These are phyloP conservation scores for Thermoascus crustaceus DNA, from an alignment of 2,329 filamentous ascomycete genomes.

Conservation along the genomic window DNA sequence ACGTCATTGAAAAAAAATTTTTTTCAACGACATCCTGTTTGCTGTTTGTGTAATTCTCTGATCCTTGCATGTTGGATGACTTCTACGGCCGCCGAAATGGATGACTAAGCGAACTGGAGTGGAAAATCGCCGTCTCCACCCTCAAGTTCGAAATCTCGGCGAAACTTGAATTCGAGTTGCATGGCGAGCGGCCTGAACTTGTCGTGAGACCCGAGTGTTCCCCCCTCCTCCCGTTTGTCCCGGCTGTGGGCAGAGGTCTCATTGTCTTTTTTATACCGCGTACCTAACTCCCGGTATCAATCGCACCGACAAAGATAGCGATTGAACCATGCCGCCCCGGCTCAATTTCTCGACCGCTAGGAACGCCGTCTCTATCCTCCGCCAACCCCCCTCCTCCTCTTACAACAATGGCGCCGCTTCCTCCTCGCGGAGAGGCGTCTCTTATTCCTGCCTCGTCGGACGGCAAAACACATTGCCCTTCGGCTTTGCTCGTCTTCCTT, in stretches of 20 bases:
- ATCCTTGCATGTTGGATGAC: too few relatives aligned
- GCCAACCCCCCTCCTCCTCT: constrained; percentile 19
- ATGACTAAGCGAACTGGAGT: constrained; percentile 14
- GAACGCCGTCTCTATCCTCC: constrained; percentile 23
- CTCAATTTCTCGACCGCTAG: constrained; percentile 40
- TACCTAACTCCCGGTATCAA: too few relatives aligned
- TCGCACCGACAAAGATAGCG: not conserved
- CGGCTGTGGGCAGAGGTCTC: not conserved
- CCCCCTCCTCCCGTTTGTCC: not conserved
- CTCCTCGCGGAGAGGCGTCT: too few relatives aligned
- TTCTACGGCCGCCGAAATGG: too few relatives aligned
- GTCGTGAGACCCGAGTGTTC: not conserved
- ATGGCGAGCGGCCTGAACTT: constrained; percentile 1
- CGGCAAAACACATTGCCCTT: not conserved
- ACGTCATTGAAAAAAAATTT: too few relatives aligned
- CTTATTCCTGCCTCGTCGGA: too few relatives aligned
- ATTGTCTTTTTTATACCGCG: too few relatives aligned
- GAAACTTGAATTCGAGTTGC: constrained; percentile 9
- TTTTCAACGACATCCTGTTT: too few relatives aligned
- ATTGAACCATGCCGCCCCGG: constrained; percentile 46
- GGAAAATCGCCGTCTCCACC: constrained; percentile 25
- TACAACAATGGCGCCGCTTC: constrained; percentile 11
- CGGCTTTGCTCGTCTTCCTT: not conserved
- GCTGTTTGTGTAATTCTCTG: too few relatives aligned
- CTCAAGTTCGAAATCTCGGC: constrained; percentile 3